Evolutionary conservation across 1,284 basidiomycete genomes (phyloP).

Genomic region (Apiotrichum veenhuisii): DNA sequence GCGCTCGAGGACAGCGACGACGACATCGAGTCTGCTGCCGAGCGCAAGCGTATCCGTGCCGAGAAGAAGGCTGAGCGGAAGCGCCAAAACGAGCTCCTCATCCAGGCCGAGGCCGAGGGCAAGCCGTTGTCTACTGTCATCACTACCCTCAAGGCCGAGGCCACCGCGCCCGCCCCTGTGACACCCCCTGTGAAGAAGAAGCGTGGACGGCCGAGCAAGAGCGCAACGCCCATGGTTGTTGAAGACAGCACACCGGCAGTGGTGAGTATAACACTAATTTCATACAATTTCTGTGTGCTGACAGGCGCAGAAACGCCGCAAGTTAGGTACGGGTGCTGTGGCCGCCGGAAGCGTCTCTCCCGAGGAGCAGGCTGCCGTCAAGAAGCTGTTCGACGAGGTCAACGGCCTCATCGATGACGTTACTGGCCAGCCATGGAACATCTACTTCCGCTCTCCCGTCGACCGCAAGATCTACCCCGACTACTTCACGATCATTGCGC

Average conservation of each 20-base stretch:
- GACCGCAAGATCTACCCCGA: conserved; percentile 83
- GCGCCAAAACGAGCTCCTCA: conserved; percentile 37
- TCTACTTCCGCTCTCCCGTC: conserved; percentile 75
- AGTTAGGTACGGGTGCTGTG: conserved; percentile 19
- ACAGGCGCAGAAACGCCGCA: conserved; percentile 41
- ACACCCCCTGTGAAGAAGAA: conserved; percentile 37
- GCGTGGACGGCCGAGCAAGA: conserved; percentile 40
- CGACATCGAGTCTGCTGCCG: conserved; percentile 64
- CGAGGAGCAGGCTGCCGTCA: conserved; percentile 31
- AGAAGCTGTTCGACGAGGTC: conserved; percentile 59
- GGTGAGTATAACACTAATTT: conserved; percentile 18
- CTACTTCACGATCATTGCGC: conserved; percentile 69
- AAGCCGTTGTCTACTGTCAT: conserved; percentile 36
- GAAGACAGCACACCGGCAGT: conserved; percentile 39
- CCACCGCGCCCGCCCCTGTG: neutral
- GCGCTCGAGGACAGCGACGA: conserved; percentile 74
- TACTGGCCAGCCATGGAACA: conserved; percentile 71
- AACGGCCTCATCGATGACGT: conserved; percentile 48
- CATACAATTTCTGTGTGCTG: neutral
- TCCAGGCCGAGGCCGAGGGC: conserved; percentile 41
- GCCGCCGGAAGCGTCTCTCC: neutral
- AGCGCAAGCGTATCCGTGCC: conserved; percentile 32
- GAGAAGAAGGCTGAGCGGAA: conserved; percentile 39
- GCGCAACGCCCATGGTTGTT: conserved; percentile 35
- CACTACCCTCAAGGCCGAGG: conserved; percentile 25